phyloP scores from a whole-genome alignment of 805 yeast species.

The Zygosaccharomyces pseudorouxii region DNA sequence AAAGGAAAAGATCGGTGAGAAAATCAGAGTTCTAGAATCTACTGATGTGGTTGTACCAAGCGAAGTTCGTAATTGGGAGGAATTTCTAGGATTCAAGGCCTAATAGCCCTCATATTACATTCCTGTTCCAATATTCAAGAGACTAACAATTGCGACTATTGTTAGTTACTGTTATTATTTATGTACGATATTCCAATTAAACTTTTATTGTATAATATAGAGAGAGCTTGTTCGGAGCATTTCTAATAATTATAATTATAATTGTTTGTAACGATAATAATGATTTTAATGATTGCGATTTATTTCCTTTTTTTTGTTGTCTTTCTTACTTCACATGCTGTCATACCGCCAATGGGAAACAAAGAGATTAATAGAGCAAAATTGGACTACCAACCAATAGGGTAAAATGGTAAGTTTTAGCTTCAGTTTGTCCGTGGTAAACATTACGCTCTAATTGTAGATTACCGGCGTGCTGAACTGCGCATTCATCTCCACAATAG shows the following conservation, averaged over 20 bases:
- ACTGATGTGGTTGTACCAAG: conserved; percentile 58
- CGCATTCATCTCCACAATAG: conserved; percentile 1
- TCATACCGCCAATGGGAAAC: background rate
- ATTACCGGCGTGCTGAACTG: background rate
- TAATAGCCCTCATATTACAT: background rate
- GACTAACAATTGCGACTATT: background rate
- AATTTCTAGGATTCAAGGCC: conserved; percentile 82
- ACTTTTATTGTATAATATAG: background rate
- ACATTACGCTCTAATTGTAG: background rate
- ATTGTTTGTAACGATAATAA: background rate
- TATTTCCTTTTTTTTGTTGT: background rate
- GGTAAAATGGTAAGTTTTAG: background rate
- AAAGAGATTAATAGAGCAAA: background rate
- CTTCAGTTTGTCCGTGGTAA: background rate
- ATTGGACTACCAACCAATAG: background rate
- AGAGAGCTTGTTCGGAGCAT: background rate
- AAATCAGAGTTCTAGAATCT: conserved; percentile 44
- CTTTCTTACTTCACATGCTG: background rate
- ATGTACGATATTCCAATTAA: background rate
- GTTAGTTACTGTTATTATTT: background rate
- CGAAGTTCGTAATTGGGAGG: conserved; percentile 96
- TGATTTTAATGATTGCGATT: background rate
- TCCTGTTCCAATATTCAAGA: background rate
- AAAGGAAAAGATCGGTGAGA: conserved; percentile 58
- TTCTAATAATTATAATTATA: background rate